A percentile compares a stretch with the other conserved stretches of the same genome.
These are phyloP conservation scores for Dalbergia cochinchinensis DNA, from an alignment of 306 rosid genomes.

Conservation along the genomic window DNA sequence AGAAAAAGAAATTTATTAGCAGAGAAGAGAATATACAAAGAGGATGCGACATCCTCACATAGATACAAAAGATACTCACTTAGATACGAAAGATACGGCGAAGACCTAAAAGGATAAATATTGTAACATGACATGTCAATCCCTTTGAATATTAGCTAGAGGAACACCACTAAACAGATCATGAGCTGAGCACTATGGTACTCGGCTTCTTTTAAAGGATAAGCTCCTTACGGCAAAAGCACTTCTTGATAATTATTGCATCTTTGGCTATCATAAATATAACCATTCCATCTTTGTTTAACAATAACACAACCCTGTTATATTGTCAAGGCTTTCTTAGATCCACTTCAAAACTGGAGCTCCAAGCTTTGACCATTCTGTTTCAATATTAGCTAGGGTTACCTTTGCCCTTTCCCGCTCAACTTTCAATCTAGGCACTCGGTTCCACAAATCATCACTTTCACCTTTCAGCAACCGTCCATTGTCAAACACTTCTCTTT, in stretches of 20 bases:
- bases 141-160: not conserved
- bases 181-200: too few species aligned
- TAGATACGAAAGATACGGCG: too few species aligned
- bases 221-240: too few species aligned
- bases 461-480: conserved; percentile 27
- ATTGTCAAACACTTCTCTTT: conserved; percentile 6
- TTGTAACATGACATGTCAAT: too few species aligned
- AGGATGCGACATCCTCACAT: too few species aligned
- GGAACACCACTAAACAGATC: too few species aligned
- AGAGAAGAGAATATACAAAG: too few species aligned
- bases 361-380: conserved; percentile 36
- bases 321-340: not conserved
- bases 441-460: conserved; percentile 38
- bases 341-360: not conserved
- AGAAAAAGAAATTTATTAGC: too few species aligned
- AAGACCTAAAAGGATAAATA: too few species aligned
- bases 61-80: too few species aligned
- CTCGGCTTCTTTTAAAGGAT: too few species aligned
- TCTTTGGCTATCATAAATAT: not conserved
- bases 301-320: not conserved
- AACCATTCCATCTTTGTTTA: not conserved
- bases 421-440: conserved; percentile 31
- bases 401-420: conserved; percentile 35
- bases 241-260: too few species aligned
- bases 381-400: conserved; percentile 36